These are phyloP conservation scores for Linnemannia schmuckeri DNA, from an alignment of 192 early-diverging fungal species.

Conservation along the genomic window DNA sequence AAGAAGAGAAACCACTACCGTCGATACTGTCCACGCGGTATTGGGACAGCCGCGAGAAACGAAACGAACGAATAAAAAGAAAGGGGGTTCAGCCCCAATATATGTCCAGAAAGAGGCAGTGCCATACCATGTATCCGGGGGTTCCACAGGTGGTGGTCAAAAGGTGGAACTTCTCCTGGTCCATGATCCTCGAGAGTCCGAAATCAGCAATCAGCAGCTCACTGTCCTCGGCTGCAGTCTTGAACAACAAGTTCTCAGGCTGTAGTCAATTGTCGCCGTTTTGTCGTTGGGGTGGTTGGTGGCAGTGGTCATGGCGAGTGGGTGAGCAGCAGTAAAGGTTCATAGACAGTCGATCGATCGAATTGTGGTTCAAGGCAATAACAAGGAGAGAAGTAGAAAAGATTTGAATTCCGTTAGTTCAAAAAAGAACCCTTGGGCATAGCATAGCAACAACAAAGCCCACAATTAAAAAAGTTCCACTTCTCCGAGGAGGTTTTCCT, in stretches of 20 bases:
- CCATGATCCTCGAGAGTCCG: slow-evolving; percentile 79
- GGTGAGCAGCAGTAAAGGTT: slow-evolving; percentile 75
- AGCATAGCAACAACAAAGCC: slow-evolving; percentile 78
- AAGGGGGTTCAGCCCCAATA: background rate
- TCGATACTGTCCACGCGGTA: background rate
- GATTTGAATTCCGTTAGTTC: background rate
- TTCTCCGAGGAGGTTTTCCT: slow-evolving; percentile 32
- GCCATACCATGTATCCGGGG: slow-evolving; percentile 80
- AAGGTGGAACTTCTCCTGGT: slow-evolving; percentile 67
- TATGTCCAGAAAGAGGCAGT: background rate
- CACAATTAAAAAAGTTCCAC: slow-evolving; percentile 44
- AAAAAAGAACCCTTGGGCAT: slow-evolving; percentile 24
- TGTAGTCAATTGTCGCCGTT: slow-evolving; percentile 39
- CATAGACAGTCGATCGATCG: slow-evolving; percentile 73
- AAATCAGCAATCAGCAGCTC: slow-evolving; percentile 87
- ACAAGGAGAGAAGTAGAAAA: slow-evolving; percentile 58
- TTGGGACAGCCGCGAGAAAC: background rate
- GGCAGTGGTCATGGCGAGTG: slow-evolving; percentile 14
- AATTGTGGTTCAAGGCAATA: slow-evolving; percentile 53
- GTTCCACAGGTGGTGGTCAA: slow-evolving; percentile 84
- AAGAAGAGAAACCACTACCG: background rate
- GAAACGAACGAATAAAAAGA: background rate
- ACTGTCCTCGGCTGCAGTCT: slow-evolving; percentile 66
- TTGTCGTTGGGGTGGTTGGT: slow-evolving; percentile 13
- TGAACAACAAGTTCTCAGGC: slow-evolving; percentile 86